phyloP scores from a whole-genome alignment of 2,329 filamentous ascomycete genomes.

The Phaeosphaeriaceae sp. region DNA sequence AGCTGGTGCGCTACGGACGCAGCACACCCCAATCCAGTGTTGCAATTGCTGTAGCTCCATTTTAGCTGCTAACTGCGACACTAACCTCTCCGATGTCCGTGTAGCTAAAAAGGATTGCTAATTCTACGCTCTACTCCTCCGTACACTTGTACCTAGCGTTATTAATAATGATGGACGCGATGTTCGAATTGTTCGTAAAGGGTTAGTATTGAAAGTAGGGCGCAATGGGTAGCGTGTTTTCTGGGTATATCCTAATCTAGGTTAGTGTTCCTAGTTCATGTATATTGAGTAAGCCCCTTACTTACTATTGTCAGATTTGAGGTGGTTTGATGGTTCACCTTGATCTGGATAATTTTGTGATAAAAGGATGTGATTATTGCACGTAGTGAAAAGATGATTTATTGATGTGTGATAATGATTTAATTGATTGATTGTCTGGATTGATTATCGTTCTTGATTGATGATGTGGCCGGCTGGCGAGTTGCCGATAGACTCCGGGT shows the following conservation, averaged over 20 bases:
- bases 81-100: conserved; percentile 12
- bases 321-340: too few species aligned
- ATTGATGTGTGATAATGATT: too few species aligned
- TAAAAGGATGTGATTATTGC: too few species aligned
- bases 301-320: too few species aligned
- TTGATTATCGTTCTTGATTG: too few species aligned
- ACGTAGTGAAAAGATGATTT: too few species aligned
- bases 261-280: background rate
- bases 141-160: conserved; percentile 6
- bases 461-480: too few species aligned
- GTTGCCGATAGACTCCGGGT: too few species aligned
- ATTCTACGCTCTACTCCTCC: conserved; percentile 1
- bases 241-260: background rate
- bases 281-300: conserved; percentile 3
- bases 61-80: conserved; percentile 5
- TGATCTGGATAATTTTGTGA: too few species aligned
- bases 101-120: conserved; percentile 10
- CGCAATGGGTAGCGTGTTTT: background rate
- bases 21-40: conserved; percentile 3
- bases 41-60: conserved; percentile 12
- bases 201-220: background rate
- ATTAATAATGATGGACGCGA: conserved; percentile 7
- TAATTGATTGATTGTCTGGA: too few species aligned
- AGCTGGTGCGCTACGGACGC: conserved; percentile 1
- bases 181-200: conserved; percentile 8